Conservation (phyloP, 2,329 filamentous ascomycete species). For the Reticulascus tulasneorum region DNA sequence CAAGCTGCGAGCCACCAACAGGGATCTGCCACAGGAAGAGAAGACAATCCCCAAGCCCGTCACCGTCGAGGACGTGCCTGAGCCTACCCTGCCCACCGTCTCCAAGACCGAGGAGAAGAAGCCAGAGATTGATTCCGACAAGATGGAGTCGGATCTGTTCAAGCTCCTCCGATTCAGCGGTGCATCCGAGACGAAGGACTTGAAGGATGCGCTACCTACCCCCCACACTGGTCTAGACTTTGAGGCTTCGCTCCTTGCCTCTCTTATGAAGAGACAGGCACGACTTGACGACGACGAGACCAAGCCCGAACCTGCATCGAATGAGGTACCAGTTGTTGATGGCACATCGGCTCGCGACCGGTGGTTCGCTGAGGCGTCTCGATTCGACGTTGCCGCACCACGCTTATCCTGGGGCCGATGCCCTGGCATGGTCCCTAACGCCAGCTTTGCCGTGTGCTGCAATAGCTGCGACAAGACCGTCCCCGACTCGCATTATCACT, state of each 20-base stretch:
- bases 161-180: conserved; percentile 20
- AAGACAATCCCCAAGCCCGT: conserved; percentile 35
- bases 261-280: conserved; percentile 13
- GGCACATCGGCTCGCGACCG: conserved; percentile 23
- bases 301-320: conserved; percentile 1
- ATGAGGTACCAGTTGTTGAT: conserved; percentile 19
- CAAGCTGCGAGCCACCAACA: conserved; percentile 68
- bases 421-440: conserved; percentile 16
- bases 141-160: conserved; percentile 19
- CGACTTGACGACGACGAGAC: conserved; percentile 9
- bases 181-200: neutral
- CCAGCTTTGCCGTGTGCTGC: conserved; percentile 82
- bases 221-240: conserved; percentile 14
- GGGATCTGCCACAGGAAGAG: conserved; percentile 21
- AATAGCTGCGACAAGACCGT: conserved; percentile 82
- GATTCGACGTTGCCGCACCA: conserved; percentile 1
- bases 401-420: conserved; percentile 7
- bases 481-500: conserved; percentile 85
- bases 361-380: conserved; percentile 24
- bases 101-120: conserved; percentile 14
- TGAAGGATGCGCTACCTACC: conserved; percentile 11
- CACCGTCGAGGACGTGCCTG: conserved; percentile 48
- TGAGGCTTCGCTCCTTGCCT: conserved; percentile 14
- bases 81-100: conserved; percentile 20
- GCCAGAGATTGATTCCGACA: conserved; percentile 1